A percentile compares a stretch with the other conserved stretches of the same genome.
Conservation (phyloP, 2,329 filamentous ascomycete species). For the Chalaropsis thielavioides region DNA sequence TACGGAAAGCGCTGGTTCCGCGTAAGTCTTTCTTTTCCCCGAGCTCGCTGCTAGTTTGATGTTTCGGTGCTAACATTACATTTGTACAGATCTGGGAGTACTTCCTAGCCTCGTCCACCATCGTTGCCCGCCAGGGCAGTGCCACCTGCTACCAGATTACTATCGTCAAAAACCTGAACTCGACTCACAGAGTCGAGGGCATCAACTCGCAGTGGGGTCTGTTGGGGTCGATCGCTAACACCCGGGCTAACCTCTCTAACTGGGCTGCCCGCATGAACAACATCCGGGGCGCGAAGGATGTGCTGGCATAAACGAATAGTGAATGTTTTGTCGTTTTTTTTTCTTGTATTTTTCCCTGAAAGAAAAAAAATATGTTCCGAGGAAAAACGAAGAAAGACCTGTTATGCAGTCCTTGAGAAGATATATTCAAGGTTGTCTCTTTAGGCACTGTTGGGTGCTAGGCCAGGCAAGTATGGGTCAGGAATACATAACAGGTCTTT, state of each 20-base stretch:
- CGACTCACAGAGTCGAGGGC: constrained; percentile 66
- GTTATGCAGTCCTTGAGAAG: neutral
- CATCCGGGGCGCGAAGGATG: constrained; percentile 14
- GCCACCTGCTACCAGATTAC: constrained; percentile 81
- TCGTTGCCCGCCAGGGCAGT: constrained; percentile 67
- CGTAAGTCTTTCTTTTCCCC: constrained; percentile 37
- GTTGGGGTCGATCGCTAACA: constrained; percentile 38
- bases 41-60: neutral
- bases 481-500: neutral
- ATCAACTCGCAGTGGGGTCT: constrained; percentile 55
- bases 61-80: constrained; percentile 11
- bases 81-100: constrained; percentile 70
- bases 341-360: neutral
- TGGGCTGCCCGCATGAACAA: constrained; percentile 21
- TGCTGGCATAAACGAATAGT: constrained; percentile 10
- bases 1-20: constrained; percentile 94
- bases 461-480: neutral
- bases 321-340: constrained; percentile 7
- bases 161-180: constrained; percentile 81
- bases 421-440: neutral
- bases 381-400: neutral
- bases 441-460: neutral
- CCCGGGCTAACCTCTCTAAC: constrained; percentile 23
- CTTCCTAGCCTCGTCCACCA: constrained; percentile 76
- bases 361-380: neutral